phyloP scores from a whole-genome alignment of 140 eudicot species.

The Anethum foeniculum region DNA sequence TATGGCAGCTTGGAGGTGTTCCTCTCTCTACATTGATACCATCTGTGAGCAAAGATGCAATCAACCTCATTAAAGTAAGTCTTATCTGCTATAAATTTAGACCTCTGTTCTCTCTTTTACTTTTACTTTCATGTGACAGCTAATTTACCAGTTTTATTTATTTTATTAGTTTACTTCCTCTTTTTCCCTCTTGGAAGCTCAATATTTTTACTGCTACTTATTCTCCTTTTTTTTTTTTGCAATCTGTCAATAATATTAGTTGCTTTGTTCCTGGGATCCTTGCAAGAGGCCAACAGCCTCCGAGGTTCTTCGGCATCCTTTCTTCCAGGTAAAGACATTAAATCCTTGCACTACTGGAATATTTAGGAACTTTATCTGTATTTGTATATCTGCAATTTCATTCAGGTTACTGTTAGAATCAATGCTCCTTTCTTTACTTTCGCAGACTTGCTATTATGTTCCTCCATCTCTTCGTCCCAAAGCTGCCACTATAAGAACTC shows the following conservation, averaged over 20 bases:
- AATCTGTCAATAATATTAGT: conserved; percentile 16
- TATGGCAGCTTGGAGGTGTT: conserved; percentile 55
- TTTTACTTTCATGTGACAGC: neutral
- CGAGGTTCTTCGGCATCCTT: conserved; percentile 86
- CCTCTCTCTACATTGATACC: conserved; percentile 37
- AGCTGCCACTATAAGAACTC: conserved; percentile 35
- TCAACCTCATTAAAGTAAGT: conserved; percentile 45
- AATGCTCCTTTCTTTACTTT: neutral
- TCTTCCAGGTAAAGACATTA: conserved; percentile 48
- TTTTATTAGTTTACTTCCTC: no score
- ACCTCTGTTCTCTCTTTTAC: neutral
- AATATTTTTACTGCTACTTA: conserved; percentile 1
- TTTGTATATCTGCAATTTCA: neutral
- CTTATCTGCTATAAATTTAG: neutral
- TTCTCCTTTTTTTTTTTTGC: neutral
- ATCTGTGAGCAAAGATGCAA: conserved; percentile 46
- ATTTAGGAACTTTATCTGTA: neutral
- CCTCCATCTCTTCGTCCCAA: conserved; percentile 59
- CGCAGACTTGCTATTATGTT: conserved; percentile 44
- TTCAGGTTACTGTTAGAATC: neutral
- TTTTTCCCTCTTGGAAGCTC: neutral
- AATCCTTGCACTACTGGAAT: neutral
- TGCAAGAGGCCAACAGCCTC: conserved; percentile 74
- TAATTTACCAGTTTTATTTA: no score
- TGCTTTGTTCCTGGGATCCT: conserved; percentile 93